phyloP scores from a whole-genome alignment of 2,329 filamentous ascomycete species.

The Calonectria hawksworthii region DNA sequence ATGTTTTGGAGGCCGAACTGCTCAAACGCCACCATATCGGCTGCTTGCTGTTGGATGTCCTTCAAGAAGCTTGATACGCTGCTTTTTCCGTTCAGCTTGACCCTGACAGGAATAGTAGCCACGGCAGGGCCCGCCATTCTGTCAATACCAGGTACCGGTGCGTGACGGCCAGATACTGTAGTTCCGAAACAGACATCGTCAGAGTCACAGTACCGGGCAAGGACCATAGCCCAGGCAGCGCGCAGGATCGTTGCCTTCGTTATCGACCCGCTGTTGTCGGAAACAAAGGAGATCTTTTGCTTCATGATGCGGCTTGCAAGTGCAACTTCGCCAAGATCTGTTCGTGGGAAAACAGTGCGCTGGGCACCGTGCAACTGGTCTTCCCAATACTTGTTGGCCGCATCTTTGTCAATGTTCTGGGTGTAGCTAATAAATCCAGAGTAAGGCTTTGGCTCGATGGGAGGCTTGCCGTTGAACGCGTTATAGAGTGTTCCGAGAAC shows the following conservation, averaged over 20 bases:
- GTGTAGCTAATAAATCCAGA: constrained; percentile 10
- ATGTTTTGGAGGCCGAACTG: constrained; percentile 41
- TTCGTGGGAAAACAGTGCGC: constrained; percentile 11
- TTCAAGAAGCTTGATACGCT: constrained; percentile 26
- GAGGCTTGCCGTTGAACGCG: background rate
- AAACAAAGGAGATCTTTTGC: constrained; percentile 57
- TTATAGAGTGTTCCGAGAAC: background rate
- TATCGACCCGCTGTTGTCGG: background rate
- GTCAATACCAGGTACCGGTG: constrained; percentile 37
- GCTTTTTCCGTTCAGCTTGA: constrained; percentile 49
- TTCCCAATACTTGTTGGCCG: constrained; percentile 1
- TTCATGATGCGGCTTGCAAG: constrained; percentile 56
- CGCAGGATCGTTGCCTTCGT: constrained; percentile 33
- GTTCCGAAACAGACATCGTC: constrained; percentile 59
- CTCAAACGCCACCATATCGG: constrained; percentile 36
- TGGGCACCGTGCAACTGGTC: background rate
- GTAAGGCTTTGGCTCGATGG: background rate
- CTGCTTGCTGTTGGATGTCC: constrained; percentile 28
- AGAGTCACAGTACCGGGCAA: constrained; percentile 61
- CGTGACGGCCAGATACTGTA: constrained; percentile 56
- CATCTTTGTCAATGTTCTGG: background rate
- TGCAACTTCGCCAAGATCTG: background rate
- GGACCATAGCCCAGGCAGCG: constrained; percentile 64
- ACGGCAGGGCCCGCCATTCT: constrained; percentile 49
- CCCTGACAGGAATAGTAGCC: constrained; percentile 57